Percentiles rank a stretch among this genome's conserved stretches.
These are phyloP conservation scores for Scedosporium aurantiacum DNA, from an alignment of 2,329 filamentous ascomycete genomes.

Conservation along the genomic window DNA sequence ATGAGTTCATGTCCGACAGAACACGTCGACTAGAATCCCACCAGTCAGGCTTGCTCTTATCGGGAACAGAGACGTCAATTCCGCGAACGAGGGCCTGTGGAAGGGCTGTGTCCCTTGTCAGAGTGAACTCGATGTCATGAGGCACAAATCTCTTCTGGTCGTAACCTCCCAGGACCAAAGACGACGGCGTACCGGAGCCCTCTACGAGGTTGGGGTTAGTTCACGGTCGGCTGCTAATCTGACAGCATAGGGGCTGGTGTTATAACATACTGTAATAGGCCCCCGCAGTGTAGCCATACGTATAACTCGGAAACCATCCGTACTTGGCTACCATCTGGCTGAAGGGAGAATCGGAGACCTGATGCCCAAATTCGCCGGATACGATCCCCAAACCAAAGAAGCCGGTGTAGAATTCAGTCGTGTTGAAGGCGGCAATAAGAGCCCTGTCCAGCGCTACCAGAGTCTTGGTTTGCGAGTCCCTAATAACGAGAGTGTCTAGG, in stretches of 20 bases:
- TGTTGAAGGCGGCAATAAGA: conserved; percentile 41
- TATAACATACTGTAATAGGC: conserved; percentile 52
- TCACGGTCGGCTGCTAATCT: background rate
- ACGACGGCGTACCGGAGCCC: conserved; percentile 34
- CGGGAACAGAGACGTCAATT: conserved; percentile 30
- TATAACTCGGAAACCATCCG: conserved; percentile 56
- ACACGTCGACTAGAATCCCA: conserved; percentile 28
- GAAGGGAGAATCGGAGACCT: conserved; percentile 39
- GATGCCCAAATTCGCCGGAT: conserved; percentile 38
- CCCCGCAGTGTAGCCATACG: conserved; percentile 66
- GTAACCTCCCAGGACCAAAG: conserved; percentile 58
- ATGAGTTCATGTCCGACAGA: conserved; percentile 34
- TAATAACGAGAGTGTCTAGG: conserved; percentile 34
- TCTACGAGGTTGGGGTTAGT: conserved; percentile 15
- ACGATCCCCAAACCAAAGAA: conserved; percentile 46
- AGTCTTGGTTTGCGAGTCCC: conserved; percentile 25
- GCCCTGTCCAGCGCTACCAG: conserved; percentile 31
- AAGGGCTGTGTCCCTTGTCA: conserved; percentile 42
- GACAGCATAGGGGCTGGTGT: background rate
- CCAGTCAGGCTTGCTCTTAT: conserved; percentile 18
- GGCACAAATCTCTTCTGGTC: conserved; percentile 50
- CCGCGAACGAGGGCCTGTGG: conserved; percentile 51
- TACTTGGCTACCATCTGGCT: conserved; percentile 47
- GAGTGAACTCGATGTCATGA: conserved; percentile 49
- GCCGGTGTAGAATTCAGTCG: conserved; percentile 43